Evolutionary conservation across 108 stramenopile species (phyloP).

Genomic region (Halocafeteria seosinensis): DNA sequence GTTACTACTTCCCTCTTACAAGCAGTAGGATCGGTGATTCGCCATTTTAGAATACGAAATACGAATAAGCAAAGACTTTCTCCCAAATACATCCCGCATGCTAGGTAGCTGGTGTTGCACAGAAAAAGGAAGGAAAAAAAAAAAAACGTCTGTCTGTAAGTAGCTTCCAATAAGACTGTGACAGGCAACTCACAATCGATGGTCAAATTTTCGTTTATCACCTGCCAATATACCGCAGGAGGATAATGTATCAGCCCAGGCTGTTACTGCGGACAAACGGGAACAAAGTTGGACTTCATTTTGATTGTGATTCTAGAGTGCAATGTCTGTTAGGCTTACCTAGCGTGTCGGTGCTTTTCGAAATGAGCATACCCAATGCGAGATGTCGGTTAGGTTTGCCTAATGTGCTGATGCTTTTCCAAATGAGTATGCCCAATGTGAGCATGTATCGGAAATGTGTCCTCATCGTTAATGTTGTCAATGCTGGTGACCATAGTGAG

Average conservation of each 20-base stretch:
- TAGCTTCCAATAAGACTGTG: no score
- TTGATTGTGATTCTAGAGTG: no score
- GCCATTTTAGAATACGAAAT: neutral
- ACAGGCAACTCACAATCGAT: neutral
- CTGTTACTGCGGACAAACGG: neutral
- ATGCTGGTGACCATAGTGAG: no score
- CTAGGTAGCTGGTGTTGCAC: neutral
- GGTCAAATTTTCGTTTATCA: neutral
- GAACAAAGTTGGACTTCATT: neutral
- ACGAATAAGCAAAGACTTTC: neutral
- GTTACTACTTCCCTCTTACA: neutral
- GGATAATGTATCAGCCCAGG: neutral
- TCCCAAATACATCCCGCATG: neutral
- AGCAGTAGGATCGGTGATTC: no score
- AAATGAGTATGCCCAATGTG: no score
- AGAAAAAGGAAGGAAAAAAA: neutral
- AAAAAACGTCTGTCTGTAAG: no score
- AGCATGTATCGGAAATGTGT: neutral
- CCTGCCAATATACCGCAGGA: neutral
- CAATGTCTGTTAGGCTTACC: no score
- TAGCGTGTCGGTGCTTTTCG: neutral
- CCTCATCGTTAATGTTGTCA: constrained; percentile 1
- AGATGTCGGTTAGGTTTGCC: no score
- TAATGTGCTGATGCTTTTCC: no score
- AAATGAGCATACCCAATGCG: neutral